phyloP scores from a whole-genome alignment of 495 filamentous ascomycete genomes.

The Xylaria palmicola region DNA sequence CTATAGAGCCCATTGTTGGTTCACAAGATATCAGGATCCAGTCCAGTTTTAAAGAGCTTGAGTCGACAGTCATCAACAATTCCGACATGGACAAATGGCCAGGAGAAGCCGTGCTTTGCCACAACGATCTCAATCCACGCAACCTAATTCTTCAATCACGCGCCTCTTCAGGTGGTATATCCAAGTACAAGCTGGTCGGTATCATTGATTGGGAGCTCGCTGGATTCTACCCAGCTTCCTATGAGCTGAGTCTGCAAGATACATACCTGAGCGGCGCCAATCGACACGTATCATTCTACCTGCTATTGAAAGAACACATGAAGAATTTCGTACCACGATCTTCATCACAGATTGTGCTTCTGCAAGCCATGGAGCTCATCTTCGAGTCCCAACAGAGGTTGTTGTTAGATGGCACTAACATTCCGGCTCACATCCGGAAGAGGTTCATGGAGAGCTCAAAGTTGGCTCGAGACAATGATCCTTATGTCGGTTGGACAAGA shows the following conservation, averaged over 20 bases:
- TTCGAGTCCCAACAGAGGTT: not conserved
- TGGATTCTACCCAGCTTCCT: conserved; percentile 48
- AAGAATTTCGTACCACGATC: conserved; percentile 14
- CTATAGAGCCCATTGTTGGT: conserved; percentile 14
- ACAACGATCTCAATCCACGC: conserved; percentile 24
- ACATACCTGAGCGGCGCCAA: conserved; percentile 20
- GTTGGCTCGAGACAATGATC: conserved; percentile 8
- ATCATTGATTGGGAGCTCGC: conserved; percentile 55
- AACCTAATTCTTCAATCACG: conserved; percentile 19
- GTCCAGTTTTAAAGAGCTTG: conserved; percentile 16
- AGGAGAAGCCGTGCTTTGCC: conserved; percentile 24
- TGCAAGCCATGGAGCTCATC: not conserved
- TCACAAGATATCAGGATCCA: not conserved
- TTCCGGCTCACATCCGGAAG: conserved; percentile 21
- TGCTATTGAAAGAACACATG: conserved; percentile 19
- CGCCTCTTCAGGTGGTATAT: not conserved
- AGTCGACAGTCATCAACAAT: conserved; percentile 8
- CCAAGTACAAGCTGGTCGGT: conserved; percentile 39
- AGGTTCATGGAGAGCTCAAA: conserved; percentile 7
- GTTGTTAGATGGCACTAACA: not conserved
- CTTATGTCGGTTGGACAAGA: conserved; percentile 7
- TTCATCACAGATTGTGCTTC: not conserved
- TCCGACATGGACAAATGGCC: conserved; percentile 18
- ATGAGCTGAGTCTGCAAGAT: conserved; percentile 24
- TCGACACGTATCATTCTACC: conserved; percentile 22